These are phyloP conservation scores for Aspergillus sp. DNA, from an alignment of 2,329 filamentous ascomycete species.

Conservation along the genomic window DNA sequence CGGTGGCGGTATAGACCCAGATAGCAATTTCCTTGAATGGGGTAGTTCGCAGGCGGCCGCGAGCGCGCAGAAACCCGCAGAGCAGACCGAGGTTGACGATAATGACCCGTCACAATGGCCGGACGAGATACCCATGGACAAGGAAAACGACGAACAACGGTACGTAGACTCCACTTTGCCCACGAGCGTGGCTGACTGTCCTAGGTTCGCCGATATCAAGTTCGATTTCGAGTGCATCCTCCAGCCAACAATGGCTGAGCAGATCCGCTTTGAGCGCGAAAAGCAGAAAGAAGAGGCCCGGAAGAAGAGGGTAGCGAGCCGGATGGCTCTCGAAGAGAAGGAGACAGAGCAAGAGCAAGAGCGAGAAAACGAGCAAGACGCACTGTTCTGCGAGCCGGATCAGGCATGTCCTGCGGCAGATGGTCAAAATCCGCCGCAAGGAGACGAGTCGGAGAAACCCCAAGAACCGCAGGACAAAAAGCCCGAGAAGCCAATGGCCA, in stretches of 20 bases:
- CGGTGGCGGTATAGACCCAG: background rate
- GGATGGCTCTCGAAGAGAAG: conserved; percentile 2
- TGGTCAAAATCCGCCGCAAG: background rate
- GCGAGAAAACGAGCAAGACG: background rate
- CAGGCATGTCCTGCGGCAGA: too few species aligned
- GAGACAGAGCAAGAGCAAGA: background rate
- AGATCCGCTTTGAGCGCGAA: conserved; percentile 10
- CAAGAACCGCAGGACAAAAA: background rate
- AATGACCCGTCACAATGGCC: background rate
- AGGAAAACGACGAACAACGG: conserved; percentile 1
- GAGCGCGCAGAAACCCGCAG: background rate
- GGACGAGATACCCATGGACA: background rate
- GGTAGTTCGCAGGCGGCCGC: background rate
- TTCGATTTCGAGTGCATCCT: conserved; percentile 6
- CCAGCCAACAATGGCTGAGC: conserved; percentile 8
- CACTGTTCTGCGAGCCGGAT: too few species aligned
- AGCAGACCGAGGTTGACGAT: background rate
- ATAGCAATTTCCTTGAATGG: background rate
- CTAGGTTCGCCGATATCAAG: conserved; percentile 11
- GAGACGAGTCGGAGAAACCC: background rate
- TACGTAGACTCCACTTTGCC: background rate
- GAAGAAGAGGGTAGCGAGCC: conserved; percentile 4
- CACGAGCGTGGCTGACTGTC: background rate
- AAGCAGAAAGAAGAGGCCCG: conserved; percentile 4
- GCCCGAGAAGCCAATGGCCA: background rate